A percentile compares a stretch with the other conserved stretches of the same genome.
Evolutionary conservation across 108 stramenopile species (phyloP).

Genomic region (Skeletonema costatum): DNA sequence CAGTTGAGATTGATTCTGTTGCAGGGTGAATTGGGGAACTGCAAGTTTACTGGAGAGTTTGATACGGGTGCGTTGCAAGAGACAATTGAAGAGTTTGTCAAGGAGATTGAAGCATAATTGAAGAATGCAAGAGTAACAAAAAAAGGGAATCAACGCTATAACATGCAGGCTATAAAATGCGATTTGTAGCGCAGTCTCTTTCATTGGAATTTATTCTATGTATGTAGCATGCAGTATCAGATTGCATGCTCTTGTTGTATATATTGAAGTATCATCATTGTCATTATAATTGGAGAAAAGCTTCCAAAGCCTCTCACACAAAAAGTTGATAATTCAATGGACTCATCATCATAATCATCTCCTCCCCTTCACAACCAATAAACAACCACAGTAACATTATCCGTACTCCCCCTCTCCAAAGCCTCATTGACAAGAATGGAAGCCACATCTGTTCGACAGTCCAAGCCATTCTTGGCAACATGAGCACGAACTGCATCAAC

Average conservation of each 20-base stretch:
- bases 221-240: too few relatives aligned
- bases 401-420: constrained; percentile 68
- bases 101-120: constrained; percentile 52
- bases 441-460: constrained; percentile 46
- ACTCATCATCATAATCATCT: not conserved
- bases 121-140: not conserved
- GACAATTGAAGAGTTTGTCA: constrained; percentile 88
- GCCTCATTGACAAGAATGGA: constrained; percentile 69
- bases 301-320: not conserved
- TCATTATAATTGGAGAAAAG: not conserved
- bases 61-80: constrained; percentile 76
- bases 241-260: not conserved
- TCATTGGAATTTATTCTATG: not conserved
- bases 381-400: constrained; percentile 87
- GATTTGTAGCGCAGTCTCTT: not conserved
- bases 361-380: constrained; percentile 60
- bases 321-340: not conserved
- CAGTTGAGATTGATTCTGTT: constrained; percentile 80
- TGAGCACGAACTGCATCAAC: constrained; percentile 66
- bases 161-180: not conserved
- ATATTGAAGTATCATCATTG: not conserved
- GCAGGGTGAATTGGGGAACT: constrained; percentile 80
- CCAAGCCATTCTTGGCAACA: constrained; percentile 11
- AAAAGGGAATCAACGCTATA: not conserved
- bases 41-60: constrained; percentile 91